These are phyloP conservation scores for Xylariaceae sp. DNA, from an alignment of 2,329 filamentous ascomycete genomes.

Conservation along the genomic window DNA sequence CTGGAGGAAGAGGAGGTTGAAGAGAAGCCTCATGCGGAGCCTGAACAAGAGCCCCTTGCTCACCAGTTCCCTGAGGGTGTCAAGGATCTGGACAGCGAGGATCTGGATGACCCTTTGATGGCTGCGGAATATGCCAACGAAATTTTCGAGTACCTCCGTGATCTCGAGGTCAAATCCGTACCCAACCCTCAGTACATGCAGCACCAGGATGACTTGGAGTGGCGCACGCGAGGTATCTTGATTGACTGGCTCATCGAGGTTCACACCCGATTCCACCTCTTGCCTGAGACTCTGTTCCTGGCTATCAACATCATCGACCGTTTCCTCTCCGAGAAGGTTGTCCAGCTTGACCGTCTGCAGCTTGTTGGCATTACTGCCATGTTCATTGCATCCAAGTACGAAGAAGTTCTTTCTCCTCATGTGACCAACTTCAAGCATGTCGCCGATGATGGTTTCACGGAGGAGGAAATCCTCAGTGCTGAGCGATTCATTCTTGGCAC, in stretches of 20 bases:
- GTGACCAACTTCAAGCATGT: conserved; percentile 97
- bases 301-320: conserved; percentile 98
- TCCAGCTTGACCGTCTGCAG: conserved; percentile 92
- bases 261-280: conserved; percentile 90
- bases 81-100: conserved; percentile 76
- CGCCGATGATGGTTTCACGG: conserved; percentile 92
- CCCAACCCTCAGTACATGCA: conserved; percentile 95
- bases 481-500: conserved; percentile 90
- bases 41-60: conserved; percentile 22
- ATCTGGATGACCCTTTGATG: conserved; percentile 92
- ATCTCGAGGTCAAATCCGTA: conserved; percentile 73
- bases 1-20: conserved; percentile 12
- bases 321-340: conserved; percentile 91
- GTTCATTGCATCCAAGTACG: conserved; percentile 99
- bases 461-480: conserved; percentile 93
- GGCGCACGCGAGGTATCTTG: conserved; percentile 97
- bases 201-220: conserved; percentile 90
- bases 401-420: conserved; percentile 94
- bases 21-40: conserved; percentile 16
- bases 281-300: conserved; percentile 94
- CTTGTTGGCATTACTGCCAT: conserved; percentile 97
- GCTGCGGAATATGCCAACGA: conserved; percentile 95
- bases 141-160: conserved; percentile 92
- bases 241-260: conserved; percentile 99
- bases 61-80: conserved; percentile 35